These are phyloP conservation scores for Auricularia auricula-judae DNA, from an alignment of 768 basidiomycete genomes.

Conservation along the genomic window DNA sequence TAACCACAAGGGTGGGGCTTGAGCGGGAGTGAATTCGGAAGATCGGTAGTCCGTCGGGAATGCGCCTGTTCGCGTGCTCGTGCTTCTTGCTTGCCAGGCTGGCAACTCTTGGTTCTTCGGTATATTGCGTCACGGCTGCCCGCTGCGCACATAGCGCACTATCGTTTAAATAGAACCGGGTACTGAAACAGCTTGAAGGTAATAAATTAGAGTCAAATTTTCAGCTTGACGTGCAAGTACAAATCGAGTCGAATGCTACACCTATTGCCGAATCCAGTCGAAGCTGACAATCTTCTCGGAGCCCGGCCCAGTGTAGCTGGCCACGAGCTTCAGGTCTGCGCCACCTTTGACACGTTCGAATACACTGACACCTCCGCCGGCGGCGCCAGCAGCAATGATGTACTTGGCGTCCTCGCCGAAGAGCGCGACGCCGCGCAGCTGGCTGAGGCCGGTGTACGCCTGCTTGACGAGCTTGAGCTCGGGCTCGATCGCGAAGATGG, in stretches of 20 bases:
- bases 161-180: no score
- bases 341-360: conserved; percentile 45
- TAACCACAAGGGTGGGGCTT: neutral
- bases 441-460: conserved; percentile 51
- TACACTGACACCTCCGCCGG: conserved; percentile 48
- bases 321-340: conserved; percentile 38
- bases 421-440: conserved; percentile 58
- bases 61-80: neutral
- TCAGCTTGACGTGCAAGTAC: no score
- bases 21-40: neutral
- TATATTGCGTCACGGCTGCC: neutral
- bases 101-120: neutral
- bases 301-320: conserved; percentile 29
- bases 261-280: neutral
- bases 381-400: conserved; percentile 43
- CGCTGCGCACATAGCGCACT: no score
- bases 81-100: neutral
- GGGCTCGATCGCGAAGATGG: conserved; percentile 35
- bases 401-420: conserved; percentile 39
- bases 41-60: neutral
- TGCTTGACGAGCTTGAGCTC: conserved; percentile 35
- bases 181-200: no score
- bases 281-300: neutral
- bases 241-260: no score
- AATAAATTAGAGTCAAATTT: no score